phyloP scores from a whole-genome alignment of 2,329 filamentous ascomycete genomes.

The Parastagonospora nodorum region DNA sequence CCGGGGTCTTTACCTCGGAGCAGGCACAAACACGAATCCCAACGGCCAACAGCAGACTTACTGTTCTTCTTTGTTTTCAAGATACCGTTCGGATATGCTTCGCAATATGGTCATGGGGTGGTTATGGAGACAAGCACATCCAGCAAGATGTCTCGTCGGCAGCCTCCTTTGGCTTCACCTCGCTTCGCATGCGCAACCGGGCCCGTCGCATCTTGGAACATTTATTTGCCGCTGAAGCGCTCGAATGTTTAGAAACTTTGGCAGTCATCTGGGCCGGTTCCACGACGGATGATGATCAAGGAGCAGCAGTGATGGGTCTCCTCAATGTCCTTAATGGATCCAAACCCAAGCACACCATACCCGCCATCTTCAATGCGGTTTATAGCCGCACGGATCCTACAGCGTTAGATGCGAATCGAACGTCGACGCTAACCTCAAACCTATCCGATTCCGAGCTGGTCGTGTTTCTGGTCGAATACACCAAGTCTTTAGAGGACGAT shows the following conservation, averaged over 20 bases:
- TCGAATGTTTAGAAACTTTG: constrained; percentile 92
- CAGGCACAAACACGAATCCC: constrained; percentile 75
- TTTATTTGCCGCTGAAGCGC: constrained; percentile 85
- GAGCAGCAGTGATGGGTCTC: constrained; percentile 76
- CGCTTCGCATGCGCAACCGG: constrained; percentile 86
- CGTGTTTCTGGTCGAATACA: constrained; percentile 88
- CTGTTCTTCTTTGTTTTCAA: constrained; percentile 94
- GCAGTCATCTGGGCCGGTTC: constrained; percentile 78
- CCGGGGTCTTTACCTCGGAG: constrained; percentile 84
- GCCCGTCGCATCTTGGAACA: constrained; percentile 88
- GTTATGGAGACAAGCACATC: constrained; percentile 63
- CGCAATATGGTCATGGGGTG: constrained; percentile 91
- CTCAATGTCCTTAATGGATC: constrained; percentile 91
- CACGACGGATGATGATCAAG: constrained; percentile 56
- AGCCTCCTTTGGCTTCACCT: constrained; percentile 89
- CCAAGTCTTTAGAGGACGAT: constrained; percentile 89
- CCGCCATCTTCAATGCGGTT: constrained; percentile 92
- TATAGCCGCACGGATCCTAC: constrained; percentile 90
- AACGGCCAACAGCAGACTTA: constrained; percentile 91
- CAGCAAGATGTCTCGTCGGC: constrained; percentile 69
- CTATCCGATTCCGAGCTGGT: constrained; percentile 83
- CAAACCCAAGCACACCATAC: constrained; percentile 86
- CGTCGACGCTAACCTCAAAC: constrained; percentile 86
- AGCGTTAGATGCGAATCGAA: constrained; percentile 76
- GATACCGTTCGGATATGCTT: constrained; percentile 93